Percentiles rank a stretch among this genome's conserved stretches.
phyloP scores from a whole-genome alignment of 129 eudicot genomes.

The Flaveria linearis region DNA sequence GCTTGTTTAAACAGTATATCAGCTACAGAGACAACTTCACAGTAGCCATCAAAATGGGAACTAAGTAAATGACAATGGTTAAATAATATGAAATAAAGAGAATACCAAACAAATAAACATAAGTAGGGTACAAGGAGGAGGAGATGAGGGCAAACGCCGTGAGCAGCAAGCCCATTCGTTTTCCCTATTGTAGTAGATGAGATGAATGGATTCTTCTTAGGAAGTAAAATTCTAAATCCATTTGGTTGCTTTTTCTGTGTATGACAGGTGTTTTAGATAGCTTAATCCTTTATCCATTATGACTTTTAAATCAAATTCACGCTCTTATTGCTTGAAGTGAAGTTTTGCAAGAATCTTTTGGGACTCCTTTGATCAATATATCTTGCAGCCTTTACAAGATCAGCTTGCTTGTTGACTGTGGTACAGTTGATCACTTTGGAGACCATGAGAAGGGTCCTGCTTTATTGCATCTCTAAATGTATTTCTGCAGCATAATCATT shows the following conservation, averaged over 20 bases:
- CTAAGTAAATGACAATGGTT: not conserved
- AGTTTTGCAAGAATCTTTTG: slow-evolving; percentile 10
- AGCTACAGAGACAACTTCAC: not conserved
- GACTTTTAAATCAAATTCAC: no score
- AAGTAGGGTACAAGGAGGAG: no score
- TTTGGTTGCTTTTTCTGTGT: not conserved
- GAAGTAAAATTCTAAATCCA: not conserved
- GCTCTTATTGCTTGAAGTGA: not conserved
- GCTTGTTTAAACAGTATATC: not conserved
- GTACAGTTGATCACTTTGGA: not conserved
- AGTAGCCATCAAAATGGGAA: not conserved
- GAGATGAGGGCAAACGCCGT: not conserved
- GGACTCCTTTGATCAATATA: not conserved
- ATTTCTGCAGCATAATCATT: not conserved
- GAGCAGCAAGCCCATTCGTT: no score
- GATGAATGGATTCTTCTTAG: not conserved
- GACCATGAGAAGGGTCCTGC: not conserved
- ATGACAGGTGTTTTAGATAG: not conserved
- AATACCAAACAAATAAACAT: no score
- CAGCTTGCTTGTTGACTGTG: not conserved
- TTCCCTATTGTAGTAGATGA: not conserved
- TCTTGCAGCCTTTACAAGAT: not conserved
- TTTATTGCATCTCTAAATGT: not conserved
- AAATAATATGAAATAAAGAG: not conserved
- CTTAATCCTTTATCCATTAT: not conserved